Evolutionary conservation across 257 asterid species (phyloP).

Genomic region (Euphrasia confusa): DNA sequence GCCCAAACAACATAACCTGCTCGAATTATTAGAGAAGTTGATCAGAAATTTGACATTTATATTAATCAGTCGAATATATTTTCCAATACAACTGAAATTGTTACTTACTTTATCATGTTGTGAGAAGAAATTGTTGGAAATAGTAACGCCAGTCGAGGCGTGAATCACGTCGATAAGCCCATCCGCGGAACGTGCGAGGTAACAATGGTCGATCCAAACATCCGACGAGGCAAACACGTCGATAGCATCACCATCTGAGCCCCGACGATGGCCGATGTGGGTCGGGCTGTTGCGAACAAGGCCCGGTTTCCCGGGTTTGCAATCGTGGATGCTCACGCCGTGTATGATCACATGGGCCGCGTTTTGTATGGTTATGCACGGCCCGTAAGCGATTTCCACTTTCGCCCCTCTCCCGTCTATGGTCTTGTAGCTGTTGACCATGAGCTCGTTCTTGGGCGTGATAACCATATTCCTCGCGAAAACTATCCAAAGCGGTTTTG

Average conservation of each 20-base stretch:
- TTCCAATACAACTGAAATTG: too few species aligned
- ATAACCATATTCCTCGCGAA: constrained; percentile 60
- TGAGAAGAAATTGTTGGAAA: constrained; percentile 74
- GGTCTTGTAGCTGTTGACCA: constrained; percentile 72
- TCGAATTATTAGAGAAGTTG: too few species aligned
- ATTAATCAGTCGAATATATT: too few species aligned
- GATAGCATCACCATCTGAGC: constrained; percentile 79
- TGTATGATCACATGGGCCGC: constrained; percentile 66
- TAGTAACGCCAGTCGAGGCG: constrained; percentile 68
- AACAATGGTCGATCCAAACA: constrained; percentile 82
- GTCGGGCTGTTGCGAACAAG: constrained; percentile 40
- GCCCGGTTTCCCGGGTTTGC: constrained; percentile 64
- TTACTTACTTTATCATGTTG: constrained; percentile 82
- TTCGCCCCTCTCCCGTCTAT: constrained; percentile 86
- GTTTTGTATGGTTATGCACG: constrained; percentile 60
- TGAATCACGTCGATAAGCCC: constrained; percentile 86
- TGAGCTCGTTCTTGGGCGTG: constrained; percentile 50
- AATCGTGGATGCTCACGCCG: constrained; percentile 71
- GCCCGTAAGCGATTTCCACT: constrained; percentile 82
- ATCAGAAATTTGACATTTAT: too few species aligned
- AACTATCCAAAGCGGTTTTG: constrained; percentile 57
- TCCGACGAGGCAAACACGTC: constrained; percentile 49
- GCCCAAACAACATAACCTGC: constrained; percentile 68
- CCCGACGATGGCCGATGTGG: constrained; percentile 56
- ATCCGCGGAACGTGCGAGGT: constrained; percentile 50